A percentile compares a stretch with the other conserved stretches of the same genome.
These are phyloP conservation scores for Saururus chinensis DNA, from an alignment of 164 flowering plant species.

Conservation along the genomic window DNA sequence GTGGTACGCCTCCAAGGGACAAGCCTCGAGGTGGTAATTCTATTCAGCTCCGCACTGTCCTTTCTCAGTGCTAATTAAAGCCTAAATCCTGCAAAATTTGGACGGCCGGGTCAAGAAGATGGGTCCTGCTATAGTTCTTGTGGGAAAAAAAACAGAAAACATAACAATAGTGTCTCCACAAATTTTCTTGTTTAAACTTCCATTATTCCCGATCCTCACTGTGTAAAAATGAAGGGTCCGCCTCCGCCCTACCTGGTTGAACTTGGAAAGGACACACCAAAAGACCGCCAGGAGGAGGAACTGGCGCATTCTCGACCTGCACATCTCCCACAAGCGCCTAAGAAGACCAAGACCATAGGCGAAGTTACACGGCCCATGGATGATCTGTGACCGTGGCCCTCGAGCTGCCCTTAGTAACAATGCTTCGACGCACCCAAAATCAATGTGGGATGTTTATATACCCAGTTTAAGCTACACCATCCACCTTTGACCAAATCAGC, in stretches of 20 bases:
- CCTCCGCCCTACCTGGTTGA: neutral
- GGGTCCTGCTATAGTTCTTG: too few relatives aligned
- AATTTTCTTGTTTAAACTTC: neutral
- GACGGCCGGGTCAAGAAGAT: neutral
- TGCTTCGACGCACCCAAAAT: too few relatives aligned
- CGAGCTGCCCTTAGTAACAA: too few relatives aligned
- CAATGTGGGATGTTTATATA: too few relatives aligned
- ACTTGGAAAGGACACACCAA: neutral
- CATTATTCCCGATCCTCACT: neutral
- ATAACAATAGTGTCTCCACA: conserved; percentile 56
- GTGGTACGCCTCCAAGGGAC: neutral
- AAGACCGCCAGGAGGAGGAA: neutral
- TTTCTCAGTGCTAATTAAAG: neutral
- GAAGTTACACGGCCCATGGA: too few relatives aligned
- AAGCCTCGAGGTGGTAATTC: neutral
- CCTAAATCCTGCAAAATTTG: neutral
- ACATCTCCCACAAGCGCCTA: neutral
- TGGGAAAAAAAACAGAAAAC: too few relatives aligned
- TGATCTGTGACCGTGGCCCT: too few relatives aligned
- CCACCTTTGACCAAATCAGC: too few relatives aligned
- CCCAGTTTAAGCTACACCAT: too few relatives aligned
- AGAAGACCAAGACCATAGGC: too few relatives aligned
- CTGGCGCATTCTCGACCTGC: neutral
- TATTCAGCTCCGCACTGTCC: neutral
- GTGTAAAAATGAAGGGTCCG: neutral